Percentiles rank a stretch among this genome's conserved stretches.
phyloP scores from a whole-genome alignment of 148 eudicot species.

The Polygonum maritimum region DNA sequence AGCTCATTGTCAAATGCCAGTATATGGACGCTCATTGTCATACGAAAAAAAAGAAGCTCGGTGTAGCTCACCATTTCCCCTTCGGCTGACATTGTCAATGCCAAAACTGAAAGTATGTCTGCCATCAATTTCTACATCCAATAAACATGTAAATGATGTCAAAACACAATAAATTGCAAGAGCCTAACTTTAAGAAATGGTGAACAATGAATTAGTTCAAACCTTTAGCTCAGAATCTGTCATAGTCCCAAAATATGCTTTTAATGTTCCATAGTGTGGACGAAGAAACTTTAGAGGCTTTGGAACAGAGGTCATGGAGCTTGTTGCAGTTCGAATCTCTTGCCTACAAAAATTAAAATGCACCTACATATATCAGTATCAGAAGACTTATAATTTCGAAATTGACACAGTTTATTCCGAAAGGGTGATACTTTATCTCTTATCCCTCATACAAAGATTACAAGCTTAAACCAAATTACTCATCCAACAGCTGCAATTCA shows the following conservation, averaged over 20 bases:
- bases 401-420: neutral
- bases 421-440: too few relatives aligned
- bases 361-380: too few relatives aligned
- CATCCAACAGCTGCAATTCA: neutral
- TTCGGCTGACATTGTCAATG: slow-evolving; percentile 92
- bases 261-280: slow-evolving; percentile 86
- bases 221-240: slow-evolving; percentile 70
- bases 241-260: slow-evolving; percentile 63
- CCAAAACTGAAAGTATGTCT: slow-evolving; percentile 92
- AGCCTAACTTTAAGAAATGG: neutral
- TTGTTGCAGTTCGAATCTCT: slow-evolving; percentile 83
- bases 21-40: neutral
- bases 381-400: neutral
- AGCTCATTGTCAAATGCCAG: neutral
- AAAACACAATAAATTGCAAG: neutral
- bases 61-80: slow-evolving; percentile 67
- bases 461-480: neutral
- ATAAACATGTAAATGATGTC: neutral
- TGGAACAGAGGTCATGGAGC: slow-evolving; percentile 98
- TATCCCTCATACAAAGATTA: neutral
- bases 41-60: neutral
- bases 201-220: neutral
- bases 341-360: slow-evolving; percentile 37
- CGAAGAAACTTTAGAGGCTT: slow-evolving; percentile 93
- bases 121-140: slow-evolving; percentile 66